phyloP scores from a whole-genome alignment of 176 grass and related monocot species.

The Oryza rufipogon region DNA sequence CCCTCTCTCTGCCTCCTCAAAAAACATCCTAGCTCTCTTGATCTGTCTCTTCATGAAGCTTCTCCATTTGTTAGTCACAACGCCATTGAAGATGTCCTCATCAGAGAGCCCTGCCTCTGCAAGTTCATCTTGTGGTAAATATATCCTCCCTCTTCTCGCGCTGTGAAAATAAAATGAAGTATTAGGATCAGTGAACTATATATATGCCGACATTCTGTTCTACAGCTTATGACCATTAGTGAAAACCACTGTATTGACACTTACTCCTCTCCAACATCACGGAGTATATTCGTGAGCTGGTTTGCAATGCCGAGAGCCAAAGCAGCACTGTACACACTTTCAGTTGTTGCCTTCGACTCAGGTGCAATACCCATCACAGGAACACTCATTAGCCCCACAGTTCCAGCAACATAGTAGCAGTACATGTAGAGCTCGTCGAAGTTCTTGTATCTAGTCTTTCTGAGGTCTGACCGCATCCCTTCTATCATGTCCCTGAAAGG shows the following conservation, averaged over 20 bases:
- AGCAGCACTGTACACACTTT: constrained; percentile 75
- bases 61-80: constrained; percentile 71
- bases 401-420: constrained; percentile 96
- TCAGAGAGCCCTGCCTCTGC: constrained; percentile 72
- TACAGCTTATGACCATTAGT: not conserved
- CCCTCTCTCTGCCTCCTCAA: constrained; percentile 76
- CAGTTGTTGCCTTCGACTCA: constrained; percentile 70
- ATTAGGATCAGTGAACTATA: not conserved
- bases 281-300: constrained; percentile 91
- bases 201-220: not conserved
- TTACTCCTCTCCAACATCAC: constrained; percentile 96
- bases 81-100: constrained; percentile 80
- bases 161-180: constrained; percentile 20
- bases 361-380: constrained; percentile 91
- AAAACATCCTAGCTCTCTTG: constrained; percentile 89
- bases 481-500: constrained; percentile 97
- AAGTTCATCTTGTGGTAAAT: constrained; percentile 86
- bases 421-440: constrained; percentile 97
- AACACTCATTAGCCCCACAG: constrained; percentile 86
- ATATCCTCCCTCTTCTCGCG: constrained; percentile 83
- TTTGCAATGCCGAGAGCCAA: constrained; percentile 81
- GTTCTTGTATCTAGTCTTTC: constrained; percentile 76
- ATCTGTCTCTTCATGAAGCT: constrained; percentile 93
- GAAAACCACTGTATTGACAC: not conserved
- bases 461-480: constrained; percentile 86